Evolutionary conservation across 345 rosid genomes (phyloP), one percentile per base, ranked within the genome.

Genomic region (Brassica rapa): DNA sequence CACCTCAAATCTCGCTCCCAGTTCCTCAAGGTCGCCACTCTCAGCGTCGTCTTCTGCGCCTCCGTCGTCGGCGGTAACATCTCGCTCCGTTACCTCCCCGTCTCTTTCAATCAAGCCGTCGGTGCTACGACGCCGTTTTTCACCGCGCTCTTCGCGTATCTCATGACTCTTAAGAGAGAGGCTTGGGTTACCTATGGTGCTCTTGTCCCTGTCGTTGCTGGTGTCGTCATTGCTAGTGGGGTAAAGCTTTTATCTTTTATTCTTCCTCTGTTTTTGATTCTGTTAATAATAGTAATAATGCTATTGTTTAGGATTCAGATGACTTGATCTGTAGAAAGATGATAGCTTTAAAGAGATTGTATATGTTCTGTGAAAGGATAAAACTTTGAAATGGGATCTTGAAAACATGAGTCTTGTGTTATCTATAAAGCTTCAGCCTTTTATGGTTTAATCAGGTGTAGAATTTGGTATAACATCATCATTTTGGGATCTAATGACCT

Each of bases 61-160:
- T 94, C 98, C 8, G 98, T 94, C 57, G 98, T 92, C 12, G 97
- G 98, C 29, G 97, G 98, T 11, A 94, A 94, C 70, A 89, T 94
- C 5, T 92, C 97, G 0, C 88, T 94, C 5, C 85, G 97, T 53
- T 94, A 85, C 77, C 88, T 94, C 23, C 97, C 98, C 0, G 97
- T 94, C 5, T 90, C 96, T 2, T 94, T 94, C 76, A 94, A 94
- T 56, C 98, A 94, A 83, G 98, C 97, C 25, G 97, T 94, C 16
- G 97, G 98, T 55, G 98, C 98, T 16, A 92, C 97, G 8, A 92
- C 98, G 0, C 97, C 97, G 0, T 90, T 92, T 78, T 94, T 90
- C 85, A 94, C 97, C 3, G 97, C 97, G 12, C 75, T 94, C 14
- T 92, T 92, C 66, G 97, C 98, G 12, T 94, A 89, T 75, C 70